Base-by-base conservation (phyloP, 129 eudicot genomes). In the Glebionis coronaria region DNA sequence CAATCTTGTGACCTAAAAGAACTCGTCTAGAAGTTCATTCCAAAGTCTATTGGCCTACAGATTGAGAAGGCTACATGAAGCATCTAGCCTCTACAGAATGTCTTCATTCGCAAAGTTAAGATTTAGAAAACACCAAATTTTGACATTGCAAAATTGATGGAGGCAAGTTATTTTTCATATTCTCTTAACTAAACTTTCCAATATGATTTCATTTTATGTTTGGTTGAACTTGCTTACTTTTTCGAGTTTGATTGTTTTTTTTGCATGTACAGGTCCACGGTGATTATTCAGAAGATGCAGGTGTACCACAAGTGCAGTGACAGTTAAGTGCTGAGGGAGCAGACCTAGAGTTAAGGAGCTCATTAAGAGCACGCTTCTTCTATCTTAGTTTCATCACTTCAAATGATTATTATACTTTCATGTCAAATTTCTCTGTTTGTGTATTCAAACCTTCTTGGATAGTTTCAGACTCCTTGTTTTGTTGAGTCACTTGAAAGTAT, bases 301-400 rank as follows among this genome's bases (percentile, higher is more conserved):
- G 89, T n/a, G 95, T 79, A 91, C 97, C 54, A 96, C 97, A 18
- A 84, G 90, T 81, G 97, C 97, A 12, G 97, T 91, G 75, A 91
- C 97, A 3, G 97, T 87, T 6, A 81, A 65, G 96, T 42, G 84
- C 62, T 91, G 86, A 84, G 97, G 88, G 97, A 91, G 81, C 95
- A 87, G 70, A 91, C 97, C 19, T 95, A 90, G 84, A 80, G 83
- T 29, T n/a, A n/a, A n/a, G n/a, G n/a, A n/a, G n/a, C n/a, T n/a
- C n/a, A n/a, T n/a, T 46, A 53, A 25, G 27, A 28, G 18, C 14
- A 9, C 14, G 21, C 68, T 71, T 20, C n/a, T n/a, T n/a, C 25
- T 23, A 23, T 23, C 25, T 23, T 23, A 20, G 5, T 12, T 27
- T 65, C 2, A 23, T 23, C 25, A n/a, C n/a, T n/a, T n/a, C n/a